Evolutionary conservation across 1,284 basidiomycete species (phyloP).

Genomic region (Marasmius fiardii): DNA sequence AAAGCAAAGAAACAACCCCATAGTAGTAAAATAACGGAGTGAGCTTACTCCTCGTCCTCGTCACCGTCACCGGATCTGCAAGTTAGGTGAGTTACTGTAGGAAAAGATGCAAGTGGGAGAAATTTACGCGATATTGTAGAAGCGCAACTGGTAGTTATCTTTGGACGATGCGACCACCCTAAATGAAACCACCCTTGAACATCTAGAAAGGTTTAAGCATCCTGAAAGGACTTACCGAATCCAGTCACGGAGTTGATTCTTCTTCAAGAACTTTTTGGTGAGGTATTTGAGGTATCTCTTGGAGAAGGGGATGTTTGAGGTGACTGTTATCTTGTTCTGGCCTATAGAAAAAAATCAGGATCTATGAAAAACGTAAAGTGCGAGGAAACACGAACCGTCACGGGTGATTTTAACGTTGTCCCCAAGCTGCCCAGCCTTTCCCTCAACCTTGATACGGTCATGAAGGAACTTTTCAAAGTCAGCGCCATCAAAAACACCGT

Average conservation of each 20-base stretch:
- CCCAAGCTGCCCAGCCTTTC: conserved; percentile 83
- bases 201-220: background rate
- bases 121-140: conserved; percentile 90
- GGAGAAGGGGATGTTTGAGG: conserved; percentile 82
- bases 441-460: conserved; percentile 87
- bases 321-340: conserved; percentile 77
- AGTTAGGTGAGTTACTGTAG: background rate
- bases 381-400: conserved; percentile 57
- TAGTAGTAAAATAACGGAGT: background rate
- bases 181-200: conserved; percentile 2
- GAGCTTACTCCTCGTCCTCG: conserved; percentile 44
- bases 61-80: conserved; percentile 42
- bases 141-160: conserved; percentile 87
- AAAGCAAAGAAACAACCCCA: background rate
- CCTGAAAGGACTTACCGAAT: conserved; percentile 52
- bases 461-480: conserved; percentile 93
- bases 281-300: conserved; percentile 94
- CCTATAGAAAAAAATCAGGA: conserved; percentile 29
- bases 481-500: conserved; percentile 89
- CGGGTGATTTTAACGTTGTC: conserved; percentile 80
- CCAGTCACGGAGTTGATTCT: conserved; percentile 84
- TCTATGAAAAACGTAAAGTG: conserved; percentile 5
- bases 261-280: conserved; percentile 96
- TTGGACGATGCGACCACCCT: conserved; percentile 87
- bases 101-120: conserved; percentile 22